Evolutionary conservation across 257 asterid species (phyloP), one percentile per base, ranked within the genome.

Genomic region (Lavandula angustifolia): DNA sequence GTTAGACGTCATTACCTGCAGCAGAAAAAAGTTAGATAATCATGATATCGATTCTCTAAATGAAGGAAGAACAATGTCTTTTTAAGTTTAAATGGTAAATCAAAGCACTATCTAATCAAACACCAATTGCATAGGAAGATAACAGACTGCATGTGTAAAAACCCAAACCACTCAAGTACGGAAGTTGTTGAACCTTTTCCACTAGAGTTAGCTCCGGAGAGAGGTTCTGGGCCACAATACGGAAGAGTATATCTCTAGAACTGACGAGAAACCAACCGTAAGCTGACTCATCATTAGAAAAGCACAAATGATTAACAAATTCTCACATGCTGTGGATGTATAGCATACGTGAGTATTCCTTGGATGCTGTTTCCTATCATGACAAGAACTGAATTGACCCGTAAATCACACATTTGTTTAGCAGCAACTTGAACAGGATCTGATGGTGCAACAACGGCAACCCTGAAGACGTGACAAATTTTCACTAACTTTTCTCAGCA

Each of bases 391-490:
- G 96, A 92, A 76, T 89, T 92, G 73, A 87, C 85, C 68, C 96
- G 81, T 59, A 82, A 75, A 49, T 92, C 97, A 50, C 88, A 85
- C 98, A 92, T 92, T 80, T 63, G 82, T 82, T 85, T 92, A 49
- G 98, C 95, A 77, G 98, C 97, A 77, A 85, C 82, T 29, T 82
- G 80, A 70, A 92, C 78, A 60, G 94, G 89, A 77, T 89, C 97
- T 52, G 97, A 87, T 66, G 88, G 87, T 47, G 80, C 69, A 54
- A 85, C 89, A 43, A 74, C 62, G 59, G 94, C 96, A 72, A 87
- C 85, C 85, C 98, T 92, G 87, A 55, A 41, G 64, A 69, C 51
- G 53, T 65, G 59, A 67, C 7, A 61, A 73, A 62, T 54, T 67
- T 58, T n/a, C 40, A 73, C 27, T 60, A 22, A 22, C 27, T 22